Conservation (phyloP, 345 rosid species). For the Litchi chinensis region DNA sequence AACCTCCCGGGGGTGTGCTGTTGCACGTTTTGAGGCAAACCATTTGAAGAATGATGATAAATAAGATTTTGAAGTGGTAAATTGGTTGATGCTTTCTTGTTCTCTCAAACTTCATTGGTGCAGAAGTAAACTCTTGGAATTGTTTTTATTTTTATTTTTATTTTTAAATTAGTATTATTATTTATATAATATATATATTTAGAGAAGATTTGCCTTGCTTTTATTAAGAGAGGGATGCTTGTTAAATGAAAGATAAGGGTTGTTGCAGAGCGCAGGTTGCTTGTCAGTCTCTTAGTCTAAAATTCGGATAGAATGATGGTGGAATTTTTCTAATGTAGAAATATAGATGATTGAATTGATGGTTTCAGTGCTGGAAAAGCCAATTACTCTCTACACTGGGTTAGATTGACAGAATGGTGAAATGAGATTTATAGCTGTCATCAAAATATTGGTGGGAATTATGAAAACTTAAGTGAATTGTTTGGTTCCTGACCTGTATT, state of each 20-base stretch:
- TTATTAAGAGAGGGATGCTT: not conserved
- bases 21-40: not conserved
- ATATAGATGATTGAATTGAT: not conserved
- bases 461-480: not conserved
- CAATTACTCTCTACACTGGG: not conserved
- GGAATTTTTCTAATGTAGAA: not conserved
- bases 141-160: too few relatives aligned
- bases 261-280: not conserved
- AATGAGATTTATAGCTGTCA: not conserved
- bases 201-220: not conserved
- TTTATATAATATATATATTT: too few relatives aligned
- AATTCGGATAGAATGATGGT: not conserved
- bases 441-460: slow-evolving; percentile 7
- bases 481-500: slow-evolving; percentile 4
- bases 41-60: not conserved
- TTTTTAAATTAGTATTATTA: too few relatives aligned
- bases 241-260: not conserved
- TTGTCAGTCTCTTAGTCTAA: not conserved
- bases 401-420: not conserved
- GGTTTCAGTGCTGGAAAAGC: not conserved
- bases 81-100: not conserved
- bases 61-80: not conserved
- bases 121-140: not conserved
- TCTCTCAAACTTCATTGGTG: not conserved
- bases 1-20: not conserved